phyloP scores from a whole-genome alignment of 2,329 filamentous ascomycete species.

The Colletotrichum sp. region DNA sequence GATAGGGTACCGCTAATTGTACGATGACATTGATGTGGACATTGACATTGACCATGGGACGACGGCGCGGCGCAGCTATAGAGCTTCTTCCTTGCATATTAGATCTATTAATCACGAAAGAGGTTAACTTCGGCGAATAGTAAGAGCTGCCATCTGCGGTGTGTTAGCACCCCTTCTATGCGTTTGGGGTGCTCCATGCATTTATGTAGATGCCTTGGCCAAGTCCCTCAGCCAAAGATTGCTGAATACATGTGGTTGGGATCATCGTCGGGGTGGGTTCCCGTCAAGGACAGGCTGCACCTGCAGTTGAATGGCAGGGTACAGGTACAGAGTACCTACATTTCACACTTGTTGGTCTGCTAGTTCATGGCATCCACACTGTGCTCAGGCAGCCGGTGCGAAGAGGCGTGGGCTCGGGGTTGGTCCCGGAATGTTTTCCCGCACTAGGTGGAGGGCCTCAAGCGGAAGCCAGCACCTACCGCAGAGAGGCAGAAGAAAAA shows the following conservation, averaged over 20 bases:
- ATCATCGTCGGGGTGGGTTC: background rate
- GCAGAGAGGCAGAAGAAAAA: background rate
- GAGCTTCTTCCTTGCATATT: constrained; percentile 15
- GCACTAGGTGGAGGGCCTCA: background rate
- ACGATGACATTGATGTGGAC: constrained; percentile 6
- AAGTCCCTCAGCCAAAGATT: background rate
- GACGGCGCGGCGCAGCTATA: constrained; percentile 3
- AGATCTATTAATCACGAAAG: constrained; percentile 20
- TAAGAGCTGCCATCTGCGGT: too few relatives aligned
- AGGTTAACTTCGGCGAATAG: constrained; percentile 9
- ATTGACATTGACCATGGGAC: background rate
- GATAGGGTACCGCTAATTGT: background rate
- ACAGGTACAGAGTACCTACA: background rate
- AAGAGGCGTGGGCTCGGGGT: background rate
- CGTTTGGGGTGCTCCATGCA: background rate
- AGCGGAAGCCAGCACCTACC: background rate
- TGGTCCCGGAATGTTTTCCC: constrained; percentile 12
- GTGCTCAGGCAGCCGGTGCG: background rate
- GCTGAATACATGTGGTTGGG: background rate
- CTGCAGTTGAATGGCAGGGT: background rate
- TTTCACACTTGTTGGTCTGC: background rate
- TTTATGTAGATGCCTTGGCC: background rate
- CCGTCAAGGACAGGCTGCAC: background rate
- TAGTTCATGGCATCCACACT: too few relatives aligned
- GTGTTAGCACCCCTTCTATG: background rate